Percentiles rank a stretch among this genome's conserved stretches.
Conservation (phyloP, 768 basidiomycete genomes). For the Podaxis rugospora region DNA sequence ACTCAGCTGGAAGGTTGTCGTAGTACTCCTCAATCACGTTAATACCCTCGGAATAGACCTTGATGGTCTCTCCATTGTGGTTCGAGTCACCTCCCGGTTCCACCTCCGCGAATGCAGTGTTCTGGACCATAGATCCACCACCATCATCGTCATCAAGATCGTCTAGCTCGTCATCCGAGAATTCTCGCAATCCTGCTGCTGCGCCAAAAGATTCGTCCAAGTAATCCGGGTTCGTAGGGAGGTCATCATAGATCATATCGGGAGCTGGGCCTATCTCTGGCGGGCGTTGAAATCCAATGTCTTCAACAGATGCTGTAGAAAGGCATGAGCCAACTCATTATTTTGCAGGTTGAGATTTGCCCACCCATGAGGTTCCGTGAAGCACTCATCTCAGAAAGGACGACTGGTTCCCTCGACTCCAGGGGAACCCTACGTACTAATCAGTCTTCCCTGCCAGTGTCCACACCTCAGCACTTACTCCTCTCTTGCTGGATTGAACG, state of each 20-base stretch:
- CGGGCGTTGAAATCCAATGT: slow-evolving; percentile 69
- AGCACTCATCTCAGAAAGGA: slow-evolving; percentile 14
- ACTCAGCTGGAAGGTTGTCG: slow-evolving; percentile 56
- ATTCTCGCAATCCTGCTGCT: slow-evolving; percentile 69
- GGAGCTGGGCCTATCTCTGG: slow-evolving; percentile 77
- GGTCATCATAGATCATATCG: slow-evolving; percentile 89
- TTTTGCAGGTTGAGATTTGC: background rate
- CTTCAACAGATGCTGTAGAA: slow-evolving; percentile 66
- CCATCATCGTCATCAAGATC: slow-evolving; percentile 50
- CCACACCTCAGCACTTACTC: slow-evolving; percentile 18
- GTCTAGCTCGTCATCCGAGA: slow-evolving; percentile 69
- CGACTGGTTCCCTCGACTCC: slow-evolving; percentile 24
- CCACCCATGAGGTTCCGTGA: slow-evolving; percentile 33
- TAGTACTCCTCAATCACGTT: slow-evolving; percentile 72
- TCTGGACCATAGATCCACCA: slow-evolving; percentile 14
- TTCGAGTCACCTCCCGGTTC: slow-evolving; percentile 46
- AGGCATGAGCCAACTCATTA: background rate
- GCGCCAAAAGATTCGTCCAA: slow-evolving; percentile 79
- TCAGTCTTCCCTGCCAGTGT: background rate
- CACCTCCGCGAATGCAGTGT: slow-evolving; percentile 23
- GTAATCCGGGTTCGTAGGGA: slow-evolving; percentile 87
- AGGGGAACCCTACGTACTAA: slow-evolving; percentile 21
- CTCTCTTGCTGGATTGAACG: slow-evolving; percentile 32
- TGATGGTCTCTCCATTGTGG: slow-evolving; percentile 82
- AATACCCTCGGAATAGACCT: slow-evolving; percentile 62